Conservation (phyloP, 2,329 filamentous ascomycete genomes). For the Clarireedia paspali region DNA sequence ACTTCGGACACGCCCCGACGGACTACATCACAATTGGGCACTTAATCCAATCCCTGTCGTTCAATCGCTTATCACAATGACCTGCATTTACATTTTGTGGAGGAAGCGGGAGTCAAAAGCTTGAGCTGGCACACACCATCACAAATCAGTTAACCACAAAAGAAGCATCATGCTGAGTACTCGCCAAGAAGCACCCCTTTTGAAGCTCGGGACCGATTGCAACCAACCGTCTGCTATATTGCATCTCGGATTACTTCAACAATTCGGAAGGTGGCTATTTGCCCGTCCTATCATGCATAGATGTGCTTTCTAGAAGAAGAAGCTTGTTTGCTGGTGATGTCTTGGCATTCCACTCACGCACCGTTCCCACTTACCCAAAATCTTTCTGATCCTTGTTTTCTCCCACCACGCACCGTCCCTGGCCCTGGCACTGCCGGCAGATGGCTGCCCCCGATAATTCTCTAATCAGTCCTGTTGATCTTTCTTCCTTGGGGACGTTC, state of each 20-base stretch:
- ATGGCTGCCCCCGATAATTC: neutral
- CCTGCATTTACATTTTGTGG: neutral
- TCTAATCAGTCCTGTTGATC: neutral
- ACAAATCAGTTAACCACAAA: too few relatives aligned
- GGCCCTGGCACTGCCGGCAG: neutral
- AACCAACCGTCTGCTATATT: neutral
- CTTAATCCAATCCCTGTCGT: neutral
- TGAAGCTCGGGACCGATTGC: too few relatives aligned
- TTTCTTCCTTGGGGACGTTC: neutral
- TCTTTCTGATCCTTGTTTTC: neutral
- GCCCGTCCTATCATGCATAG: neutral
- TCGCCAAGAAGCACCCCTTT: too few relatives aligned
- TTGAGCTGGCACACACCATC: too few relatives aligned
- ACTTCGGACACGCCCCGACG: neutral
- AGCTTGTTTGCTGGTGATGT: neutral
- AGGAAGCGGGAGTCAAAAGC: neutral
- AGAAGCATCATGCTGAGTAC: too few relatives aligned
- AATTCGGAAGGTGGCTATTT: constrained; percentile 6
- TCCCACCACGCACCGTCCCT: neutral
- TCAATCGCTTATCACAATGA: neutral
- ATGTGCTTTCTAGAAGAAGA: neutral
- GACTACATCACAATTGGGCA: neutral
- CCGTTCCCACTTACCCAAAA: neutral
- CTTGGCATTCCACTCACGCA: constrained; percentile 9
- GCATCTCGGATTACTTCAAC: neutral